These are phyloP conservation scores for Zymoseptoria brevis DNA, from an alignment of 2,329 filamentous ascomycete genomes.

Conservation along the genomic window DNA sequence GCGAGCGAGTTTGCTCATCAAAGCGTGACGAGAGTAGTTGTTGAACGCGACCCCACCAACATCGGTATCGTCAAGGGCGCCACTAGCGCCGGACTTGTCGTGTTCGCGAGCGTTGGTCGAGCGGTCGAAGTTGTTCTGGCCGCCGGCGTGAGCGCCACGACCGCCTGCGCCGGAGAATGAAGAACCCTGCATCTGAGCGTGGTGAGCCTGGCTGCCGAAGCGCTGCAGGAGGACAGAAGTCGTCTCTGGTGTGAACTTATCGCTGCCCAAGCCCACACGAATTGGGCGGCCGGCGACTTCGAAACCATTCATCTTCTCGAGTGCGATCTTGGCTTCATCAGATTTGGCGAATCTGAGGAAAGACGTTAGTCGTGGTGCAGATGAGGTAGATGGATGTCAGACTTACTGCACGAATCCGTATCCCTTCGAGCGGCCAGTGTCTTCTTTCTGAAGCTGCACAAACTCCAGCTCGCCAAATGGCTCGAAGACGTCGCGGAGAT, in stretches of 20 bases:
- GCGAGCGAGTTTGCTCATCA: slow-evolving; percentile 97
- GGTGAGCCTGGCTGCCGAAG: slow-evolving; percentile 67
- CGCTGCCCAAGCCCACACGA: slow-evolving; percentile 96
- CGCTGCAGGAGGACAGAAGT: slow-evolving; percentile 87
- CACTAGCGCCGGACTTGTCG: slow-evolving; percentile 78
- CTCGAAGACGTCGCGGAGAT: slow-evolving; percentile 92
- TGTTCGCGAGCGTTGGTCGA: slow-evolving; percentile 72
- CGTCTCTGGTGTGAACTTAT: slow-evolving; percentile 98
- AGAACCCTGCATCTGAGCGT: slow-evolving; percentile 50
- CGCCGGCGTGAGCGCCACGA: slow-evolving; percentile 73
- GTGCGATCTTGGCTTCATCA: slow-evolving; percentile 80
- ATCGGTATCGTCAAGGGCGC: slow-evolving; percentile 93
- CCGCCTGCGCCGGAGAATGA: slow-evolving; percentile 85
- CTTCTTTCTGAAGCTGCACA: slow-evolving; percentile 94
- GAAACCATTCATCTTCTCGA: slow-evolving; percentile 99
- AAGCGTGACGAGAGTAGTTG: slow-evolving; percentile 95
- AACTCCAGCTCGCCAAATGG: slow-evolving; percentile 97
- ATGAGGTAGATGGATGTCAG: not conserved
- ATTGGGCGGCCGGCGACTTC: slow-evolving; percentile 95
- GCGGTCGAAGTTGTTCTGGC: slow-evolving; percentile 72
- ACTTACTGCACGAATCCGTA: slow-evolving; percentile 98
- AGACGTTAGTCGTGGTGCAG: slow-evolving; percentile 8
- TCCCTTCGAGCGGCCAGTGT: slow-evolving; percentile 78
- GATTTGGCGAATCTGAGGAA: slow-evolving; percentile 50
- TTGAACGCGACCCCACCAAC: slow-evolving; percentile 98